Base-by-base conservation (phyloP, 2,329 filamentous ascomycete species). In the Xylariaceae sp. region DNA sequence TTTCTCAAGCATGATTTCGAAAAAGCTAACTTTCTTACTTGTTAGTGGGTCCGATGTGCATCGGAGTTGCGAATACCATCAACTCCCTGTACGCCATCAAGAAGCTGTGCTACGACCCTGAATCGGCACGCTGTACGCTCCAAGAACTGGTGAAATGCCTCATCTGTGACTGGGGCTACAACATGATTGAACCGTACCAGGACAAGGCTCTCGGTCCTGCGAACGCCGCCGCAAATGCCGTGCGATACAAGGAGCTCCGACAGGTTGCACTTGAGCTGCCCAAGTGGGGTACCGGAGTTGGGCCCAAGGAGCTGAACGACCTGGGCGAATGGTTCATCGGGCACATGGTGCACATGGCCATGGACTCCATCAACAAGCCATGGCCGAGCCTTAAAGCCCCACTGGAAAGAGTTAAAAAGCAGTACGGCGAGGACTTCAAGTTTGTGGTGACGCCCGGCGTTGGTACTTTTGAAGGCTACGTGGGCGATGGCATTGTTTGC, bases 381-480 rank as follows among this genome's bases (percentile, higher is more conserved):
- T 41, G 56, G 1, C 56, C 61, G 8, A 59, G 30, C 1, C 61
- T 67, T 1, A 51, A 60, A 18, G 18, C 45, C 30, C 30, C 48
- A 23, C 53, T 67, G 5, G 65, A 67, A 1, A 23, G 51, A 10
- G 61, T 67, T 49, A 58, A 59, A 44, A 15, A 59, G 11, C 57
- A 54, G n/a, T 53, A 66, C 41, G 63, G 59, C 3, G 54, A 51
- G 1, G 56, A 51, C 17, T 67, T 67, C 56, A 60, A 66, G 56
- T 67, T 64, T 45, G 34, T 63, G 4, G 58, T 67, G 4, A 63
- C 61, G 7, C 59, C 58, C 2, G 65, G 65, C 37, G 57, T 64
- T 10, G 65, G 65, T 44, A 67, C 65, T 1, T 67, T 66, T 37
- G 65, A 67, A 50, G 65, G 65, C 10, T 67, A 58, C 52, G 65